Conservation (phyloP, 164 flowering plant species). For the Kalanchoe fedtschenkoi region DNA sequence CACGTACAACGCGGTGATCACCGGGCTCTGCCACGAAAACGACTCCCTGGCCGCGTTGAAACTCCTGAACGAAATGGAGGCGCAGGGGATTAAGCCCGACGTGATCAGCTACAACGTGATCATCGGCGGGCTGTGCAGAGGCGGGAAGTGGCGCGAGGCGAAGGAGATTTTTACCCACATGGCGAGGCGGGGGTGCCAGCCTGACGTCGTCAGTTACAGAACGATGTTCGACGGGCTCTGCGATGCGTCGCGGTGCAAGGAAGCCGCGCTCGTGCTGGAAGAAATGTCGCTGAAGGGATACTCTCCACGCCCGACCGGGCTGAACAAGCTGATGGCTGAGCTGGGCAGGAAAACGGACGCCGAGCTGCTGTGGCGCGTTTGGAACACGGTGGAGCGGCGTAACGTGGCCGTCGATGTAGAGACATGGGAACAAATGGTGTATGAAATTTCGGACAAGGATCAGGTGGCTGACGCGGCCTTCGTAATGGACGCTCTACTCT, state of each 20-base stretch:
- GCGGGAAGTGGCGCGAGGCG: conserved; percentile 47
- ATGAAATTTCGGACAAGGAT: conserved; percentile 12
- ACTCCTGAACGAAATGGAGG: conserved; percentile 38
- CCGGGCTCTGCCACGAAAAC: conserved; percentile 41
- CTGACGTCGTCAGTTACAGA: conserved; percentile 63
- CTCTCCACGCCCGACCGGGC: conserved; percentile 24
- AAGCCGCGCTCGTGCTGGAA: conserved; percentile 49
- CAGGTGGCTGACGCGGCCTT: conserved; percentile 3
- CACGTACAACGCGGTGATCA: conserved; percentile 53
- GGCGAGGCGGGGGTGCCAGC: conserved; percentile 53
- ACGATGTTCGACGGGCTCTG: conserved; percentile 46
- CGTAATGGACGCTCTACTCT: too few relatives aligned
- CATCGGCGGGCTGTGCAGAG: conserved; percentile 35
- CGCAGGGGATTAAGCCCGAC: conserved; percentile 46
- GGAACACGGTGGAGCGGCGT: conserved; percentile 27
- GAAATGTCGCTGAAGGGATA: conserved; percentile 69
- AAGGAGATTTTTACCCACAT: conserved; percentile 54
- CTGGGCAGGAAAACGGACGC: conserved; percentile 23
- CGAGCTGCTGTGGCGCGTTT: conserved; percentile 24
- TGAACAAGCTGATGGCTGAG: conserved; percentile 25
- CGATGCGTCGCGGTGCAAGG: conserved; percentile 30
- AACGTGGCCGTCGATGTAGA: conserved; percentile 21
- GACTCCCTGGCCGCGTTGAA: conserved; percentile 39
- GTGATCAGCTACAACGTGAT: conserved; percentile 49
- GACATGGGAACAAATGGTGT: too few relatives aligned